These are phyloP conservation scores for Actinomortierella ambigua DNA, from an alignment of 371 early-diverging fungal genomes.

Conservation along the genomic window DNA sequence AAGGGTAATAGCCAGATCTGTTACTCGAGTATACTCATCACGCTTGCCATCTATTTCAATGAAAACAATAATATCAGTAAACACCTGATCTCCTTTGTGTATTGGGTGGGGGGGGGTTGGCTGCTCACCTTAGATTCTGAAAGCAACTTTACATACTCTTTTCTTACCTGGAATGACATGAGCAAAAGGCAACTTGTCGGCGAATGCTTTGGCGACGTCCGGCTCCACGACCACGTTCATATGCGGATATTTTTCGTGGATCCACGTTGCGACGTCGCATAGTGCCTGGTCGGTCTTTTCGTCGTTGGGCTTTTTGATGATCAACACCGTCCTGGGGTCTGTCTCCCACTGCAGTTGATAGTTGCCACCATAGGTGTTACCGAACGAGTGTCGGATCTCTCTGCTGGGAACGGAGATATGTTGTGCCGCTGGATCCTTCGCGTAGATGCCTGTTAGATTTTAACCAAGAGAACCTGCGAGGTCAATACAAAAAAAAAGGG, in stretches of 20 bases:
- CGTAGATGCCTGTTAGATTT: constrained; percentile 15
- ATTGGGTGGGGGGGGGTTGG: no score
- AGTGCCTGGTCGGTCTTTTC: constrained; percentile 69
- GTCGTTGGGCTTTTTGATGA: constrained; percentile 82
- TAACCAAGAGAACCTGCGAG: not conserved
- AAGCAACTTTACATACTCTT: no score
- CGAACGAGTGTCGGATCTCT: constrained; percentile 61
- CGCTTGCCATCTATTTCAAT: constrained; percentile 24
- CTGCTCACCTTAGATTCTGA: no score
- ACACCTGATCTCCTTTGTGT: no score
- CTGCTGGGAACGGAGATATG: constrained; percentile 24
- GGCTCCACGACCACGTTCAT: constrained; percentile 75
- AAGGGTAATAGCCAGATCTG: constrained; percentile 90
- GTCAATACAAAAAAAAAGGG: not conserved
- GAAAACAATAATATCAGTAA: not conserved
- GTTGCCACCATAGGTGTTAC: constrained; percentile 64
- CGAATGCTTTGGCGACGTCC: constrained; percentile 60
- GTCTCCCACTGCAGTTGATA: constrained; percentile 67
- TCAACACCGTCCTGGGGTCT: constrained; percentile 73
- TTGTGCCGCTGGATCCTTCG: constrained; percentile 25
- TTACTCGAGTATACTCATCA: constrained; percentile 58
- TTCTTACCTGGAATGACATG: constrained; percentile 59
- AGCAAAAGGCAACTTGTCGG: constrained; percentile 59
- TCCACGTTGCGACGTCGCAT: constrained; percentile 70
- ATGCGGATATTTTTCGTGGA: constrained; percentile 58